Evolutionary conservation across 2,329 filamentous ascomycete species (phyloP), one percentile per base, ranked within the genome.

Genomic region (Aspergillus sergii): DNA sequence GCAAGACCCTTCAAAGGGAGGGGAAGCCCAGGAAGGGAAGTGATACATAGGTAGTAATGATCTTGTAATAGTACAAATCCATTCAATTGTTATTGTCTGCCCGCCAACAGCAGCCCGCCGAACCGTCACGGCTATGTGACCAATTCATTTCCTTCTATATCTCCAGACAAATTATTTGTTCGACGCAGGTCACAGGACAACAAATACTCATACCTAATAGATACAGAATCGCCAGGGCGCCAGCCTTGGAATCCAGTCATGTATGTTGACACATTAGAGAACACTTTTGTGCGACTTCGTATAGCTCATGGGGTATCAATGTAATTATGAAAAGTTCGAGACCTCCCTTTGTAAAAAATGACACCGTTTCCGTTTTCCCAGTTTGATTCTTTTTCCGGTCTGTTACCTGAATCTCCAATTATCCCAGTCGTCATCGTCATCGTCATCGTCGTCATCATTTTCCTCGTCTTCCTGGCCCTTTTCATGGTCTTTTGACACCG

Each of bases 401-500:
- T 30, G 66, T 70, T 66, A 75, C 62, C 70, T 75, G 62, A 81
- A 79, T 63, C 75, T 73, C 80, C 79, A 81, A 65, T 79, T 75
- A 70, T 82, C 79, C 76, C 79, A 82, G 50, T 78, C 78, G 46
- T 80, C 79, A 60, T 77, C 86, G 63, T 86, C 86, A 77, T 88
- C 90, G 59, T 88, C 88, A 7, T 78, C 68, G 14, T 68, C 69
- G 8, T 67, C 76, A 43, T 78, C 78, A 36, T 67, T 62, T 28
- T 68, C 62, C 28, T 64, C 64, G 23, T 56, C 36, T 8, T 64
- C 59, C 23, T 65, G 53, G 26, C 73, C 82, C 0, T 82, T 80
- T 0, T 83, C 82, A 2, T 83, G 82, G 0, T 72, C 67, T 59
- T 73, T 69, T n/a, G 68, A 54, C 48, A 72, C 75, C 55, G 63